Base-by-base conservation (phyloP, 192 early-diverging fungal genomes). In the Neocallimastix lanati region DNA sequence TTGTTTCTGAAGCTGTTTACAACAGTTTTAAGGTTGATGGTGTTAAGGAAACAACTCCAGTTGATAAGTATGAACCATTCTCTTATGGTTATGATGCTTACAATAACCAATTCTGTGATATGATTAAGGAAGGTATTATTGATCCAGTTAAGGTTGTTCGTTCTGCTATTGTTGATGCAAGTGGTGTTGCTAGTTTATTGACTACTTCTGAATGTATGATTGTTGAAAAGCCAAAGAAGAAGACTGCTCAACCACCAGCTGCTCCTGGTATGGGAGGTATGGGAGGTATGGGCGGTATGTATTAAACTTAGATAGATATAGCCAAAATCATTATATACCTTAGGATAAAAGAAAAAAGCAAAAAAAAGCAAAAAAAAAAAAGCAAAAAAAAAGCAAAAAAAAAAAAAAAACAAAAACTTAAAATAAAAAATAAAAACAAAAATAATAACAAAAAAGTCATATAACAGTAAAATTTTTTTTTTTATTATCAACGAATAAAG, bases 71-170 rank as follows among this genome's bases (percentile, higher is more conserved):
- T n/a, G 50, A 67, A 67, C 50, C 50, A 30, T 28, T 81, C 80
- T 77, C 36, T 7, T 28, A 76, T 84, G 84, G 96, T 80, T 99
- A 94, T 83, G 94, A 99, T 86, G 96, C 98, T 76, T 87, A 93
- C 58, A 93, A 85, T 78, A 92, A 93, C 82, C 92, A 94, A 81
- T 99, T 96, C 86, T 92, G 90, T 35, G 96, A 99, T 83, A 94
- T 99, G 95, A 96, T 98, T 87, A 88, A 94, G 83, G 91, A 89
- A 85, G 98, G 98, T 82, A 95, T 99, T 82, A 91, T 99, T 38
- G 98, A 99, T 84, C 98, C 98, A 38, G 91, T 95, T 88, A 99
- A 99, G 92, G 98, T 99, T 76, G 97, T 99, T 37, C 93, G 97
- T 83, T 98, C 98, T 30, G 96, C 95, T 29, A 87, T 99, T 77